A percentile compares a stretch with the other conserved stretches of the same genome.
Conservation (phyloP, 2,329 filamentous ascomycete genomes). For the Pseudocercospora cruenta region DNA sequence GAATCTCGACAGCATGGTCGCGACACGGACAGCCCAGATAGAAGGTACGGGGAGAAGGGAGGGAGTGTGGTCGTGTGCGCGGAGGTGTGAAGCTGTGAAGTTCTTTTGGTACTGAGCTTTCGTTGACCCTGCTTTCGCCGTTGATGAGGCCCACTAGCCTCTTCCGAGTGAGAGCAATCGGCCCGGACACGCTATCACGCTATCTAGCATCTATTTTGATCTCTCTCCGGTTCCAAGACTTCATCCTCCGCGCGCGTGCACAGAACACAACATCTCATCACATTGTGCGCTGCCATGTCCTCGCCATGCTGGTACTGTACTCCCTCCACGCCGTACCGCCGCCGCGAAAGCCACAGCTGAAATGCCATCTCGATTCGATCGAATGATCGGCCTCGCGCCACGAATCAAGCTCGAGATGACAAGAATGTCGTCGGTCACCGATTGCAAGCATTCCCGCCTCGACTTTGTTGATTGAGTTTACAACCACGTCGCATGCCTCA, state of each 20-base stretch:
- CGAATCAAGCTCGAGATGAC: conserved; percentile 4
- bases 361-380: neutral
- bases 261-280: neutral
- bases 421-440: neutral
- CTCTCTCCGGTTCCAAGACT: conserved; percentile 3
- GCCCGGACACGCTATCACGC: conserved; percentile 3
- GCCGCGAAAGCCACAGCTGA: neutral
- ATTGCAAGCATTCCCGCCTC: conserved; percentile 4
- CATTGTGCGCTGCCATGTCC: neutral
- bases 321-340: neutral
- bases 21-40: conserved; percentile 7
- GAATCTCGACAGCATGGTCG: conserved; percentile 42
- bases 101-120: conserved; percentile 13
- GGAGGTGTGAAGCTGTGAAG: conserved; percentile 2
- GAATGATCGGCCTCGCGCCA: neutral
- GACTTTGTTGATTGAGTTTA: conserved; percentile 10
- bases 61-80: conserved; percentile 8
- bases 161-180: neutral
- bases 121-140: conserved; percentile 9
- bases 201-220: conserved; percentile 4
- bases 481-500: conserved; percentile 7
- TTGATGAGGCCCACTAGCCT: neutral
- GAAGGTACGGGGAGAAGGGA: conserved; percentile 7
- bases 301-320: neutral
- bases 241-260: neutral